phyloP scores from a whole-genome alignment of 306 rosid species.

The Ochetophila trinervis region DNA sequence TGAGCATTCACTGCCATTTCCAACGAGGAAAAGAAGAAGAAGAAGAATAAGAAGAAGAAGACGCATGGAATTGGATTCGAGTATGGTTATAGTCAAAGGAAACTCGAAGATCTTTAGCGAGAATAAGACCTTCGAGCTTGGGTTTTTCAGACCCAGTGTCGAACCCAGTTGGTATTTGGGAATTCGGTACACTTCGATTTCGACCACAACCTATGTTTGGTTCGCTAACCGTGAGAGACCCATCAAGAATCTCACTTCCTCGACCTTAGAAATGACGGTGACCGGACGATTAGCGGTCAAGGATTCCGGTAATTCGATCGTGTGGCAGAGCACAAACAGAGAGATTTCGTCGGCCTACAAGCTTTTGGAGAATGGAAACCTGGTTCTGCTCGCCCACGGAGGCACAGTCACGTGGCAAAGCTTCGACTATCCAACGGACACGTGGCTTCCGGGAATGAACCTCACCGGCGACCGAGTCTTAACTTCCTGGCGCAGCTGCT shows the following conservation, averaged over 20 bases:
- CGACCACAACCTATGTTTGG: constrained; percentile 51
- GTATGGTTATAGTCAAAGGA: constrained; percentile 25
- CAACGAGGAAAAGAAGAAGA: neutral
- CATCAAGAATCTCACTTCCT: constrained; percentile 6
- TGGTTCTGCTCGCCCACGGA: constrained; percentile 28
- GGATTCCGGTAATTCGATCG: constrained; percentile 27
- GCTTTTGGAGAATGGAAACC: constrained; percentile 55
- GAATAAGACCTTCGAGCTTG: constrained; percentile 52
- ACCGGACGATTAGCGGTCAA: constrained; percentile 44
- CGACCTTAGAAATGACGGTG: constrained; percentile 37
- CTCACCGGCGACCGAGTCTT: constrained; percentile 41
- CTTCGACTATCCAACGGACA: constrained; percentile 71
- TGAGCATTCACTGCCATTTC: neutral
- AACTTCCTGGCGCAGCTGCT: constrained; percentile 45
- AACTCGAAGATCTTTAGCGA: constrained; percentile 39
- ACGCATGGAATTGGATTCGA: neutral
- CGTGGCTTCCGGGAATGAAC: constrained; percentile 84
- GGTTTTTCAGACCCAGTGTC: constrained; percentile 40
- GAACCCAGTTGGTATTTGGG: constrained; percentile 40
- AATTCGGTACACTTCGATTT: constrained; percentile 45
- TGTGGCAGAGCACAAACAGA: constrained; percentile 44
- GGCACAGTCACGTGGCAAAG: constrained; percentile 66
- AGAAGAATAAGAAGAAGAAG: neutral
- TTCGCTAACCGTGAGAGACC: constrained; percentile 63
- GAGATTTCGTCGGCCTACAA: constrained; percentile 4